phyloP scores from a whole-genome alignment of 108 stramenopile species.

The Skeletonema potamos region DNA sequence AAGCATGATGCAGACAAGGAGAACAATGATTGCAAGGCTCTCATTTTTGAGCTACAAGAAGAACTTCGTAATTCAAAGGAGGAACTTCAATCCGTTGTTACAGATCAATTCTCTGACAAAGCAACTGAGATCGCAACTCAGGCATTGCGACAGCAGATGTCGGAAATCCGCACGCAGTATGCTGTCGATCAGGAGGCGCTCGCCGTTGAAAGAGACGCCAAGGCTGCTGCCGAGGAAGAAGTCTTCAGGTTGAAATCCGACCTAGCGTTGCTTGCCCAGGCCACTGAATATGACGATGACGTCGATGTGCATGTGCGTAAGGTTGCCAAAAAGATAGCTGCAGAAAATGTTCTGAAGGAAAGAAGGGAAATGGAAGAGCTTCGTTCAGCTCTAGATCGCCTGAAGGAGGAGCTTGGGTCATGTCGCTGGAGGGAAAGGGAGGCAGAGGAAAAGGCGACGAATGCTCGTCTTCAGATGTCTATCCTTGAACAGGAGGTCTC shows the following conservation, averaged over 20 bases:
- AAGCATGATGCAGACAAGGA: constrained; percentile 21
- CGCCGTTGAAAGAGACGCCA: constrained; percentile 44
- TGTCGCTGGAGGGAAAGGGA: constrained; percentile 62
- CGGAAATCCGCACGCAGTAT: constrained; percentile 55
- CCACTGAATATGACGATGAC: constrained; percentile 51
- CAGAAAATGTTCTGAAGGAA: constrained; percentile 59
- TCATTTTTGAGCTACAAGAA: constrained; percentile 58
- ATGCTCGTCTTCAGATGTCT: constrained; percentile 57
- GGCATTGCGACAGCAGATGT: constrained; percentile 64
- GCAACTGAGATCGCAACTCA: constrained; percentile 66
- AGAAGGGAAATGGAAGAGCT: constrained; percentile 70
- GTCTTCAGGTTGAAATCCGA: constrained; percentile 62
- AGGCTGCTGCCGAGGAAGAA: constrained; percentile 57
- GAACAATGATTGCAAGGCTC: constrained; percentile 40
- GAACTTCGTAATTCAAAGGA: constrained; percentile 64
- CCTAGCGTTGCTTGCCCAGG: constrained; percentile 61
- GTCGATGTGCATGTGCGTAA: constrained; percentile 47
- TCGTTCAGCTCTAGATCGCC: constrained; percentile 53
- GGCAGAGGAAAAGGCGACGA: constrained; percentile 61
- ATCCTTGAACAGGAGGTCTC: constrained; percentile 74
- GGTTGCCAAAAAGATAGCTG: constrained; percentile 61
- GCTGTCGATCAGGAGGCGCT: constrained; percentile 42
- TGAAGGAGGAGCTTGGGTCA: constrained; percentile 61
- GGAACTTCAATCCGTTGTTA: constrained; percentile 63
- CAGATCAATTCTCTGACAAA: constrained; percentile 69